phyloP scores from a whole-genome alignment of 768 basidiomycete genomes.

The Suillus alpinus region DNA sequence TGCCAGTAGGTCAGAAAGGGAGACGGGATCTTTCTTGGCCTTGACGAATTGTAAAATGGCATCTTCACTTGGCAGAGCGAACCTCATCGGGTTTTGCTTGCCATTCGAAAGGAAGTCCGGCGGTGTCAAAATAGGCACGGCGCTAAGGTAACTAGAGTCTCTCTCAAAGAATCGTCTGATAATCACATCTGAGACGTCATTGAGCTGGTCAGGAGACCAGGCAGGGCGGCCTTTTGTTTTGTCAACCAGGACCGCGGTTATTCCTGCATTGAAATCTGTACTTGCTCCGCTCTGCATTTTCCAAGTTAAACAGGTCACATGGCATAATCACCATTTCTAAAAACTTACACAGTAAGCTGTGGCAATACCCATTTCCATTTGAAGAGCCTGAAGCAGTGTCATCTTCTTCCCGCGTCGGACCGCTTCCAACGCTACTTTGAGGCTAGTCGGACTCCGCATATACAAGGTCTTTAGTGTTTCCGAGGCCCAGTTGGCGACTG shows the following conservation, averaged over 20 bases:
- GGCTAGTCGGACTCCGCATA: constrained; percentile 83
- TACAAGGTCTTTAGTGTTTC: constrained; percentile 61
- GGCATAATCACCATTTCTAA: constrained; percentile 8
- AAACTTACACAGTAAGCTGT: constrained; percentile 83
- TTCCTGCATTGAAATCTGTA: constrained; percentile 81
- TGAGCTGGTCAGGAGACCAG: constrained; percentile 69
- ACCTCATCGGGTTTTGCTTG: constrained; percentile 32
- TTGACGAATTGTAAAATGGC: constrained; percentile 65
- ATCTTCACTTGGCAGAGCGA: constrained; percentile 74
- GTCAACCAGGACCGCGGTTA: constrained; percentile 62
- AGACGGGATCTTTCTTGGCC: constrained; percentile 40
- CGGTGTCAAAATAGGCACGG: constrained; percentile 44
- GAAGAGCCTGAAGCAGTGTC: constrained; percentile 62
- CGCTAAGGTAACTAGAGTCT: constrained; percentile 45
- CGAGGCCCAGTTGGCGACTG: constrained; percentile 70
- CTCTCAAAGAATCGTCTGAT: constrained; percentile 65
- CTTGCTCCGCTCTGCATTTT: constrained; percentile 62
- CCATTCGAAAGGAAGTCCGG: constrained; percentile 31
- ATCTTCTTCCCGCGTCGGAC: constrained; percentile 67
- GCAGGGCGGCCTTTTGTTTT: constrained; percentile 51
- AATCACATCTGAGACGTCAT: constrained; percentile 59
- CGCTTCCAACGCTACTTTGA: constrained; percentile 84
- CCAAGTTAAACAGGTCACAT: constrained; percentile 10
- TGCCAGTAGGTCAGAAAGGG: constrained; percentile 20
- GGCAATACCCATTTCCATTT: constrained; percentile 87